Evolutionary conservation across 257 asterid species (phyloP).

Genomic region (Striga asiatica): DNA sequence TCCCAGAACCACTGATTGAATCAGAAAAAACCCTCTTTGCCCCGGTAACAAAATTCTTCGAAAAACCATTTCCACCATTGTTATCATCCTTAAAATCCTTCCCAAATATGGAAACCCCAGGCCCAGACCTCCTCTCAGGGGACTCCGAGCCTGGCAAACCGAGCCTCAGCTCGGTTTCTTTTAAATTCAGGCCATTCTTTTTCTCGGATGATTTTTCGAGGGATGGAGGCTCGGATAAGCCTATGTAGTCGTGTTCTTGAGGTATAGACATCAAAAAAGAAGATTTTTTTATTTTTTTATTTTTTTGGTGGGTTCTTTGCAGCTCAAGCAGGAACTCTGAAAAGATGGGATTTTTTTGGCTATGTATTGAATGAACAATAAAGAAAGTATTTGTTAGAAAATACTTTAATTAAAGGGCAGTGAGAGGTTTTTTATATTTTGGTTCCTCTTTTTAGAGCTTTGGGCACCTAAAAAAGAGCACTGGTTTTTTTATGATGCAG

Average conservation of each 20-base stretch:
- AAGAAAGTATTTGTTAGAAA: too few relatives aligned
- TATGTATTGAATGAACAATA: slow-evolving; percentile 1
- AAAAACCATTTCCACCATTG: slow-evolving; percentile 17
- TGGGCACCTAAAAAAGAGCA: slow-evolving; percentile 28
- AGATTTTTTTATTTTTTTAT: background rate
- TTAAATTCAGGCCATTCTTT: slow-evolving; percentile 27
- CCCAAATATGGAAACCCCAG: slow-evolving; percentile 47
- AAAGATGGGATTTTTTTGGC: background rate
- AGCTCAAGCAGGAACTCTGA: background rate
- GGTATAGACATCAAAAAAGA: slow-evolving; percentile 35
- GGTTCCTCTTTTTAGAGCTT: too few relatives aligned
- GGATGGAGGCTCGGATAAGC: slow-evolving; percentile 43
- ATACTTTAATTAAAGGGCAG: too few relatives aligned
- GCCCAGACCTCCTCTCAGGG: slow-evolving; percentile 30
- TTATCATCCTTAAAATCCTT: slow-evolving; percentile 41
- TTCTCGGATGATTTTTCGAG: slow-evolving; percentile 33
- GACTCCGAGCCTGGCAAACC: slow-evolving; percentile 75
- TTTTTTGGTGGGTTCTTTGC: too few relatives aligned
- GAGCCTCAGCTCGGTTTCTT: slow-evolving; percentile 74
- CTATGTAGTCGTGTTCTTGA: slow-evolving; percentile 57
- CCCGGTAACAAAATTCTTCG: slow-evolving; percentile 38
- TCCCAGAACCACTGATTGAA: slow-evolving; percentile 58
- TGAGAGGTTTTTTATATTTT: too few relatives aligned
- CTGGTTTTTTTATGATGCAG: slow-evolving; percentile 36
- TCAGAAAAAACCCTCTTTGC: slow-evolving; percentile 69